Evolutionary conservation across 1,284 basidiomycete genomes (phyloP).

Genomic region (Papiliotrema nemorosa): DNA sequence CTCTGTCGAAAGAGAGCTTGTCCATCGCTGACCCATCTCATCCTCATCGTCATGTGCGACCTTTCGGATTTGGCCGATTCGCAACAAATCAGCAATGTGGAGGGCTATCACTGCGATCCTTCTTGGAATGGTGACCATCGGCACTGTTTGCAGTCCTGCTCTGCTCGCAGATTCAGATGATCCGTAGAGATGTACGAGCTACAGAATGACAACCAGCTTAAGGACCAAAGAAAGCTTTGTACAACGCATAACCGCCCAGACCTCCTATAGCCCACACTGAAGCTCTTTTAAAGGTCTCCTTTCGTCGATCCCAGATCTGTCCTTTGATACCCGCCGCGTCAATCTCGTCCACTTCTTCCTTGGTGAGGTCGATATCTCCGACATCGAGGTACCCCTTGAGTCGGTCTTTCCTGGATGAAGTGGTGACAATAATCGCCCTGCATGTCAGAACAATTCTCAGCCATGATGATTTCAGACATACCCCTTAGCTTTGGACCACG

Average conservation of each 20-base stretch:
- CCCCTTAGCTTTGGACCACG: slow-evolving; percentile 42
- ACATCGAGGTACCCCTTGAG: slow-evolving; percentile 65
- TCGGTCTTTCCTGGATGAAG: slow-evolving; percentile 62
- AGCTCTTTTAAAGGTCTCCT: background rate
- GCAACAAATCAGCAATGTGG: no score
- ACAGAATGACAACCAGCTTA: background rate
- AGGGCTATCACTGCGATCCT: no score
- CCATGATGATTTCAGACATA: slow-evolving; percentile 10
- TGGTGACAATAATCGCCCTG: slow-evolving; percentile 56
- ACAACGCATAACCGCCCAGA: slow-evolving; percentile 1
- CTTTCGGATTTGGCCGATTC: no score
- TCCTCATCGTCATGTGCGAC: no score
- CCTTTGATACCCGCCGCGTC: slow-evolving; percentile 45
- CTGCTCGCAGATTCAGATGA: no score
- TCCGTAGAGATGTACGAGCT: background rate
- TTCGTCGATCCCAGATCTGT: slow-evolving; percentile 4
- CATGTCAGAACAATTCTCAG: background rate
- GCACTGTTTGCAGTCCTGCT: no score
- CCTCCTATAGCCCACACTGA: background rate
- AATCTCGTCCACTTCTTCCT: slow-evolving; percentile 45
- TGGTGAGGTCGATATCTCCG: slow-evolving; percentile 48
- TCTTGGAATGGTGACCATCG: no score
- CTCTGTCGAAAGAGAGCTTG: no score
- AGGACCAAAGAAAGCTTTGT: background rate
- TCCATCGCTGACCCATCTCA: no score